Evolutionary conservation across 2,329 filamentous ascomycete genomes (phyloP), one percentile per base, ranked within the genome.

Genomic region (Pseudogymnoascus sp.): DNA sequence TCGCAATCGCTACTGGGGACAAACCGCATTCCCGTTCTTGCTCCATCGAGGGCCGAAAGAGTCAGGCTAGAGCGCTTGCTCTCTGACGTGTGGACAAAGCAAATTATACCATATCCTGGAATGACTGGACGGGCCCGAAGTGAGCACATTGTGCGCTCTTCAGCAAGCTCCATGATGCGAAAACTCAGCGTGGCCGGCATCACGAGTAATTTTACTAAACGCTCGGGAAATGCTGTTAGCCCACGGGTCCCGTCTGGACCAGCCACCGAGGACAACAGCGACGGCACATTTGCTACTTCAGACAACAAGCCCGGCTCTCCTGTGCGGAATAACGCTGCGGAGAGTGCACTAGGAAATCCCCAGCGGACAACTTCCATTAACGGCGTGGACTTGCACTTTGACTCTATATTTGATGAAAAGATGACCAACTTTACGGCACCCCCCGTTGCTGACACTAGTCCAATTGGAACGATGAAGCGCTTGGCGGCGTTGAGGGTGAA

Each of bases 181-280:
- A 95, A 92, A 71, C 81, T 97, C 64, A 96, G 90, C 73, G 87
- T 90, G 69, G 87, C 88, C 57, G 91, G 87, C 71, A 88, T 94
- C 65, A 82, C 89, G 12, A 87, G 83, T 66, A 88, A 88, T 57
- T 92, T 95, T 70, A 82, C 84, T 37, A 89, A 87, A 67, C 84
- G 88, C 62, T 88, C 89, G 1, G 79, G 78, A 38, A 89, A 86
- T 65, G 67, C 79, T 32, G 64, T 67, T 12, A 72, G 70, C 43
- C 63, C 37, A 9, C 32, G 25, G 8, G 2, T 11, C 9, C 11
- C 14, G 6, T 2, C 20, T n/a, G 25, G 16, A 8, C 34, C 34
- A 38, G n/a, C 57, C 30, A 6, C n/a, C 2, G 57, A 58, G 20
- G 57, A 20, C n/a, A 58, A 37, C 12, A 25, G 20, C 34, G 34